Base-by-base conservation (phyloP, 306 rosid species). In the Casuarina glauca region DNA sequence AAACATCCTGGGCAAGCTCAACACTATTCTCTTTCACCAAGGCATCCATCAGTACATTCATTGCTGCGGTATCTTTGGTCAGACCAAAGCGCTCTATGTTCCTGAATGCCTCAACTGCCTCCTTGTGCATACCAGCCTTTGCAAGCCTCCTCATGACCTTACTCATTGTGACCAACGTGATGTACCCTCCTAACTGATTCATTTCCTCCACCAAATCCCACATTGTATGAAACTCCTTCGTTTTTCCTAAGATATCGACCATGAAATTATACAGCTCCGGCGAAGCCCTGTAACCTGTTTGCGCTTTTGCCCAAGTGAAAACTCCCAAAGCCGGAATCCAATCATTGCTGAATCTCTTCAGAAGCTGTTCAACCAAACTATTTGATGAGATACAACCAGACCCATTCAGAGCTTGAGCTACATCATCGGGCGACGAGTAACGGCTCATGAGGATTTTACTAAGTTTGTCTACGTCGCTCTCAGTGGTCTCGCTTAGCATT, bases 161-260 rank as follows among this genome's bases (percentile, higher is more conserved):
- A 15, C 77, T 35, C 95, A 94, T 88, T 8, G 97, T 92, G 57
- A 49, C 76, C 79, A 87, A 76, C 4, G 90, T 87, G 44, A 89
- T 75, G 57, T 64, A 87, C 51, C 87, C 94, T 67, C 80, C 82
- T 74, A 80, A 68, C 6, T 7, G 11, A 16, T 70, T 19, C 95
- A 92, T 94, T 81, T 90, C 98, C 79, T 84, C 74, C 12, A 94
- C 87, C 68, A 90, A 73, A 6, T 86, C 87, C 97, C 97, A 94
- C 92, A 90, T 64, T 1, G 78, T 63, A 74, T 80, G 51, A 61
- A 88, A 91, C 43, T 76, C 74, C 74, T 49, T 86, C 2, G 82
- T 67, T 67, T 82, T 94, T 12, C 97, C 97, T 73, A 90, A 68
- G 12, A 92, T 82, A 26, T 89, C 97, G 20, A 90, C 87, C 91